phyloP scores from a whole-genome alignment of 768 basidiomycete genomes.

The Lactifluus piperatus region DNA sequence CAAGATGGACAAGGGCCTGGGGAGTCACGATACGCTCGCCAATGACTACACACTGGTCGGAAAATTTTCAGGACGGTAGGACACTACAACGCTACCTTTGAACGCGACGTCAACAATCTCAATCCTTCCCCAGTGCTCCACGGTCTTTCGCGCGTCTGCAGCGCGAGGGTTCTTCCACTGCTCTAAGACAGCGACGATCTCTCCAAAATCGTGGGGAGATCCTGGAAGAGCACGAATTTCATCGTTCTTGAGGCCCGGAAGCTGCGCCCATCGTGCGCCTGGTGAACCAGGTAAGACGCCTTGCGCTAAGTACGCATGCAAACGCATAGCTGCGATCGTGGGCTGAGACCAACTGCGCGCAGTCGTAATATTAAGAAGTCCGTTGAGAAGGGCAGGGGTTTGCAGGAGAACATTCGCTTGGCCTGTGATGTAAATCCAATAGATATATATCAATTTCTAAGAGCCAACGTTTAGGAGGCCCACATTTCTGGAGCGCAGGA shows the following conservation, averaged over 20 bases:
- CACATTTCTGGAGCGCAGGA: slow-evolving; percentile 53
- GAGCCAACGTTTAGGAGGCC: not conserved
- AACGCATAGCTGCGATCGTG: slow-evolving; percentile 66
- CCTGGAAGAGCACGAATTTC: slow-evolving; percentile 38
- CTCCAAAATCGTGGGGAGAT: slow-evolving; percentile 33
- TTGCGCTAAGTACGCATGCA: slow-evolving; percentile 80
- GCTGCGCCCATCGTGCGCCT: slow-evolving; percentile 50
- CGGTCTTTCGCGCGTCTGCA: slow-evolving; percentile 50
- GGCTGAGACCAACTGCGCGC: slow-evolving; percentile 87
- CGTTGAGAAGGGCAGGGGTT: slow-evolving; percentile 63
- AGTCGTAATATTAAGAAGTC: slow-evolving; percentile 72
- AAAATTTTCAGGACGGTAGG: not conserved
- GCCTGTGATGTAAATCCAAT: slow-evolving; percentile 35
- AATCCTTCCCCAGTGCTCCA: slow-evolving; percentile 62
- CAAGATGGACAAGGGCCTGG: slow-evolving; percentile 77
- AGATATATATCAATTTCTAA: not conserved
- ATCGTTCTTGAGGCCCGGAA: slow-evolving; percentile 59
- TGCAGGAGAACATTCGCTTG: slow-evolving; percentile 64
- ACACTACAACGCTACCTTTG: slow-evolving; percentile 51
- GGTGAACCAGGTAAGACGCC: slow-evolving; percentile 56
- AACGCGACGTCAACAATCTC: slow-evolving; percentile 79
- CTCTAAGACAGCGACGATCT: slow-evolving; percentile 42
- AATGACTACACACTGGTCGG: slow-evolving; percentile 46
- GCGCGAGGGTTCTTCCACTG: slow-evolving; percentile 41
- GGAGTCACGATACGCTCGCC: slow-evolving; percentile 86